Evolutionary conservation across 2,329 filamentous ascomycete species (phyloP), one percentile per base, ranked within the genome.

Genomic region (Xylaria sp.): DNA sequence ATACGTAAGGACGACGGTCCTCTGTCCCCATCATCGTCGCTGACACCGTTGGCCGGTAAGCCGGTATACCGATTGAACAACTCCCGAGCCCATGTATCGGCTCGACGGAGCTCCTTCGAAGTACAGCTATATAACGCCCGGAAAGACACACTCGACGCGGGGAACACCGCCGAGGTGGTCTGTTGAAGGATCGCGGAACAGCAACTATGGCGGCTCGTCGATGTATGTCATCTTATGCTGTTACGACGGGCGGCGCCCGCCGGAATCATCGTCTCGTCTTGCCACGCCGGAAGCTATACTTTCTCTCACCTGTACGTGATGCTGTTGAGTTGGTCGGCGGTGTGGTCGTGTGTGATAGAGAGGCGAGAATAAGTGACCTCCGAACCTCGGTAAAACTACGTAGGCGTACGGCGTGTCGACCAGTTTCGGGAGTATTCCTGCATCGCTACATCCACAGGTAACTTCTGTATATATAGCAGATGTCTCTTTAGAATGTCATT

Each of bases 221-320:
- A 50, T 28, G 39, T 15, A 50, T 28, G 39, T n/a, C 44, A n/a
- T 48, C 25, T 41, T 6, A 52, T 62, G 20, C 51, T 25, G 31
- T 18, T 28, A 34, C 15, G 15, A 54, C 48, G 39, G 39, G 50
- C 60, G 58, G 60, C 37, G 50, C 18, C 58, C 37, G 58, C 64
- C 51, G 52, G 51, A 12, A 44, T 62, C 37, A 20, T 34, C 31
- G 31, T 23, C 41, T 50, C 8, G 15, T 31, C 28, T 3, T 3
- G 18, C 20, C 34, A 52, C 31, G 41, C 41, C n/a, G 28, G 12
- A 28, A 20, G 31, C 44, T 6, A 15, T 25, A 5, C 5, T 13
- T 51, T 25, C n/a, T 48, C n/a, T 48, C n/a, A 5, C 8, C 7
- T 6, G 10, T 20, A 20, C 44, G 44, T n/a, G 44, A 20, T 18